Conservation (phyloP, 2,329 filamentous ascomycete genomes). For the Dendryphion nanum region DNA sequence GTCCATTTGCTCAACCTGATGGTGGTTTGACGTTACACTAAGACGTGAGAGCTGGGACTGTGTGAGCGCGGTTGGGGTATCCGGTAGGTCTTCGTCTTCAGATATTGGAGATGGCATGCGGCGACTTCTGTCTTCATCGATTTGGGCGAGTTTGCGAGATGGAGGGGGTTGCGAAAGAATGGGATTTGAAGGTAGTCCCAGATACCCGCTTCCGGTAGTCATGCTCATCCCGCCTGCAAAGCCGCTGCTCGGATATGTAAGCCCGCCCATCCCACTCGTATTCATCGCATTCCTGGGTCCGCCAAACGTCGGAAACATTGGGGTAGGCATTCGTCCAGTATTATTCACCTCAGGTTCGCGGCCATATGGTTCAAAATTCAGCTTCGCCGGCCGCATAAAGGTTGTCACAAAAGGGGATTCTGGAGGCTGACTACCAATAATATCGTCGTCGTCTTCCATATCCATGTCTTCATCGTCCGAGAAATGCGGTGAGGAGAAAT, state of each 20-base stretch:
- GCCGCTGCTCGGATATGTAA: slow-evolving; percentile 28
- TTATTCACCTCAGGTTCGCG: slow-evolving; percentile 15
- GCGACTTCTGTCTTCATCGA: slow-evolving; percentile 23
- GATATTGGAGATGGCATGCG: slow-evolving; percentile 43
- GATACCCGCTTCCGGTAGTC: slow-evolving; percentile 10
- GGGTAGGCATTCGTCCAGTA: slow-evolving; percentile 39
- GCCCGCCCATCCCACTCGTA: slow-evolving; percentile 22
- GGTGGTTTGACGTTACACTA: slow-evolving; percentile 29
- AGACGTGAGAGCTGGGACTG: slow-evolving; percentile 40
- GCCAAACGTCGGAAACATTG: slow-evolving; percentile 39
- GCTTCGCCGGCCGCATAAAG: slow-evolving; percentile 34
- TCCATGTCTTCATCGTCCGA: slow-evolving; percentile 21
- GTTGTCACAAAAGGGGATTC: slow-evolving; percentile 31
- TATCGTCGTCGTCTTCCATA: slow-evolving; percentile 30
- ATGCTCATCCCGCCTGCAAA: slow-evolving; percentile 22
- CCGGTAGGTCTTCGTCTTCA: slow-evolving; percentile 38
- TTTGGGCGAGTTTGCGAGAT: slow-evolving; percentile 17
- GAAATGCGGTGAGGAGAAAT: slow-evolving; percentile 19
- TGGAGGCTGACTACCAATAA: slow-evolving; percentile 32
- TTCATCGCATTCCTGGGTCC: slow-evolving; percentile 5
- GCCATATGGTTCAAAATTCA: slow-evolving; percentile 28
- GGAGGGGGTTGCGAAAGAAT: slow-evolving; percentile 16
- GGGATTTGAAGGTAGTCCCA: slow-evolving; percentile 8
- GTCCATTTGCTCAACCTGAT: slow-evolving; percentile 32
- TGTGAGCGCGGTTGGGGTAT: slow-evolving; percentile 36